phyloP scores from a whole-genome alignment of 2,329 filamentous ascomycete genomes.

The Alternaria novae-zelandiae region DNA sequence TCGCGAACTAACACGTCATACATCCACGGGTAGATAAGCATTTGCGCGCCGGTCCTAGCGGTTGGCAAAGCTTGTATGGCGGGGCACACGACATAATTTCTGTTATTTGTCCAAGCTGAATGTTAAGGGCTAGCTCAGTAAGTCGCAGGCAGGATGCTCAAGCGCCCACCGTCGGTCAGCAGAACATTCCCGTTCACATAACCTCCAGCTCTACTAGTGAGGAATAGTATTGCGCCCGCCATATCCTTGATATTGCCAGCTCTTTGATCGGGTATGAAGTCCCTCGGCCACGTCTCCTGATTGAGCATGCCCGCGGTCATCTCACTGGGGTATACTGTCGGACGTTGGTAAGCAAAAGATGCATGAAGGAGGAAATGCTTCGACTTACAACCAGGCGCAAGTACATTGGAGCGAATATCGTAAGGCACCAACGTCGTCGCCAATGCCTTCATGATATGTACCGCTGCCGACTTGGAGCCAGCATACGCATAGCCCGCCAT shows the following conservation, averaged over 20 bases:
- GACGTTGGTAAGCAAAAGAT: not conserved
- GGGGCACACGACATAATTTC: not conserved
- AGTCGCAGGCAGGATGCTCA: constrained; percentile 16
- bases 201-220: constrained; percentile 52
- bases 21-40: not conserved
- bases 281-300: constrained; percentile 1
- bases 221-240: constrained; percentile 52
- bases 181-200: constrained; percentile 33
- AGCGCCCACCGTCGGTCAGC: constrained; percentile 19
- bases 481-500: constrained; percentile 23
- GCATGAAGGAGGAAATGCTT: not conserved
- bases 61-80: not conserved
- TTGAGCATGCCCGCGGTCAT: constrained; percentile 8
- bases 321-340: constrained; percentile 21
- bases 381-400: constrained; percentile 52
- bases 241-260: constrained; percentile 52
- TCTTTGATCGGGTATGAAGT: constrained; percentile 30
- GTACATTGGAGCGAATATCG: constrained; percentile 56
- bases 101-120: not conserved
- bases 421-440: constrained; percentile 49
- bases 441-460: constrained; percentile 56
- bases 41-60: not conserved
- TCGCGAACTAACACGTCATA: not conserved
- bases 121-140: constrained; percentile 7
- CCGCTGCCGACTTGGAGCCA: constrained; percentile 46